phyloP scores from a whole-genome alignment of 176 grass and related monocot genomes.

The Carex parvula region DNA sequence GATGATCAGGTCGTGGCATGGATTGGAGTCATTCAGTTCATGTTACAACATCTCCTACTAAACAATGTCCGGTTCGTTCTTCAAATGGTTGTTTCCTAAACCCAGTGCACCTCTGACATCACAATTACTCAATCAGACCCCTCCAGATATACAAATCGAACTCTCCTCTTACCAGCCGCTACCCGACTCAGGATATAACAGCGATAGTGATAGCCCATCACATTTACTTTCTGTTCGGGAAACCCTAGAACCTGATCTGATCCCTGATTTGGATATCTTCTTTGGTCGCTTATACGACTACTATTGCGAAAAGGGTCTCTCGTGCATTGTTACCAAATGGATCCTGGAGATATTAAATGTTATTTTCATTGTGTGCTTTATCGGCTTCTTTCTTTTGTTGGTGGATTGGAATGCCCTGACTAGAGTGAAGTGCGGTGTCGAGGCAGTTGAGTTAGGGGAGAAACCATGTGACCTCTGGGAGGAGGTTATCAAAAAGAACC shows the following conservation, averaged over 20 bases:
- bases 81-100: conserved; percentile 61
- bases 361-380: conserved; percentile 89
- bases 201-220: conserved; percentile 63
- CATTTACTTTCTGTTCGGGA: conserved; percentile 66
- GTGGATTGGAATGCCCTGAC: conserved; percentile 80
- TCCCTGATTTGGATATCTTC: conserved; percentile 86
- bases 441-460: conserved; percentile 80
- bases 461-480: conserved; percentile 79
- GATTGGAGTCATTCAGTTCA: conserved; percentile 25
- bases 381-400: conserved; percentile 86
- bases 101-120: conserved; percentile 45
- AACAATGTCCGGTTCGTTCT: conserved; percentile 37
- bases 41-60: conserved; percentile 10
- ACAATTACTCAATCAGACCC: conserved; percentile 50
- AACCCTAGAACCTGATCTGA: conserved; percentile 49
- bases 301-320: conserved; percentile 84
- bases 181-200: conserved; percentile 48
- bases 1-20: conserved; percentile 38
- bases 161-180: conserved; percentile 66
- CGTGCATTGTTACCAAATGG: conserved; percentile 90
- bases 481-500: conserved; percentile 67
- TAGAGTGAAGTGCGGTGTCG: conserved; percentile 75
- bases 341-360: conserved; percentile 79
- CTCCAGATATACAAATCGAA: conserved; percentile 75
- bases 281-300: conserved; percentile 88